These are phyloP conservation scores for Russula dissimulans DNA, from an alignment of 768 basidiomycete genomes.

Conservation along the genomic window DNA sequence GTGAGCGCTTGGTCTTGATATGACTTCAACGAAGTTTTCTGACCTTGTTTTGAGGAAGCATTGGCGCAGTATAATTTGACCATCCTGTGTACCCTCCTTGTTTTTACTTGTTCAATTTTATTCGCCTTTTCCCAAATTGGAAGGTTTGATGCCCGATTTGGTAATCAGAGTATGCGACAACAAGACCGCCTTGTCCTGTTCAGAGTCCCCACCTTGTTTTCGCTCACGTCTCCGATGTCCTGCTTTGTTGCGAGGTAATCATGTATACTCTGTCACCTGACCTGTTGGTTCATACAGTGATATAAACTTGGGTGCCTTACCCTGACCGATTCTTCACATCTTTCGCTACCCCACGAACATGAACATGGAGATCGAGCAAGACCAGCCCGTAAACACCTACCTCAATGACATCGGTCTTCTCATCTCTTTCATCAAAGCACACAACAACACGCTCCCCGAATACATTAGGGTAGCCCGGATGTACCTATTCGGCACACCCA, in stretches of 20 bases:
- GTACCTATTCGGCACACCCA: slow-evolving; percentile 16
- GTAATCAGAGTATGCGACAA: background rate
- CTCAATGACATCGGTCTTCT: background rate
- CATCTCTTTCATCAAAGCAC: background rate
- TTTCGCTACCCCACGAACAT: background rate
- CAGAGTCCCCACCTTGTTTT: slow-evolving; percentile 3
- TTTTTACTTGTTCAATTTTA: background rate
- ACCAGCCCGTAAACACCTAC: background rate
- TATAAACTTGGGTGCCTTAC: background rate
- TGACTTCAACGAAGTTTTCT: background rate
- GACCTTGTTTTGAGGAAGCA: background rate
- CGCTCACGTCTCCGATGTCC: no score
- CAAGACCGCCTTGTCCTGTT: background rate
- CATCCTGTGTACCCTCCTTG: background rate
- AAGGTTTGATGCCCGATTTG: slow-evolving; percentile 5
- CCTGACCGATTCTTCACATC: background rate
- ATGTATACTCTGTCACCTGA: no score
- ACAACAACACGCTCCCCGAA: slow-evolving; percentile 6
- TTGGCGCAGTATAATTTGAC: slow-evolving; percentile 11
- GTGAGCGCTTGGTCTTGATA: background rate
- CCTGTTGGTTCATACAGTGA: no score
- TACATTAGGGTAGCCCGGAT: slow-evolving; percentile 11
- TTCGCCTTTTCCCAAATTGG: background rate
- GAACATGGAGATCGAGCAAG: background rate
- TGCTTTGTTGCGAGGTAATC: no score